These are phyloP conservation scores for Elongisporangium undulatum DNA, from an alignment of 352 stramenopile species.

Conservation along the genomic window DNA sequence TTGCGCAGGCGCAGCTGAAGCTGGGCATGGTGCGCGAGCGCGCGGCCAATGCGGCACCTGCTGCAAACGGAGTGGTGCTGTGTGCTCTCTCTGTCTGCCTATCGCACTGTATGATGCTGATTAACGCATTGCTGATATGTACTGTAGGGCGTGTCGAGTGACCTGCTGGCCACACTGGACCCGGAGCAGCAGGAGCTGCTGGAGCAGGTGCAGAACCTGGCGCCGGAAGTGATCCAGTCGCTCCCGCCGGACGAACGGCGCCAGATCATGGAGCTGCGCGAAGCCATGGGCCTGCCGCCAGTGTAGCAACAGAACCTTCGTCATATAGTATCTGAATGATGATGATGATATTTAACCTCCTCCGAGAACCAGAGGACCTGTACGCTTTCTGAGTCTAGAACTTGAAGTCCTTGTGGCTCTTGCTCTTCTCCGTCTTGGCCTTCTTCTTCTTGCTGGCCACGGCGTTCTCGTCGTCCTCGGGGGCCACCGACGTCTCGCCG, in stretches of 20 bases:
- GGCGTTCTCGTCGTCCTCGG: conserved; percentile 48
- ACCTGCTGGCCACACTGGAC: conserved; percentile 66
- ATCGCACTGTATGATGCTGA: not conserved
- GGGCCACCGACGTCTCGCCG: conserved; percentile 17
- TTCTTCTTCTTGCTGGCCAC: conserved; percentile 68
- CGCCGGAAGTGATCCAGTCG: conserved; percentile 75
- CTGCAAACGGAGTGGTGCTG: conserved; percentile 47
- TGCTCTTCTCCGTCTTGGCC: conserved; percentile 69
- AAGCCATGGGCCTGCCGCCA: conserved; percentile 70
- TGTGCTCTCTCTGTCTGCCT: not conserved
- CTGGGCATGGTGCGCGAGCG: conserved; percentile 66
- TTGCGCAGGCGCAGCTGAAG: conserved; percentile 71
- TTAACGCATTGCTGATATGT: not conserved
- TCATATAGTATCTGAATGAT: no score
- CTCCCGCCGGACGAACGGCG: conserved; percentile 62
- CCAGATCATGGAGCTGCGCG: conserved; percentile 82
- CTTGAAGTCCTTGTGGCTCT: conserved; percentile 85
- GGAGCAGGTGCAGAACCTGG: conserved; percentile 77
- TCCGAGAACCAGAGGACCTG: conserved; percentile 10
- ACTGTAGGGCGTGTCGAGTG: conserved; percentile 48
- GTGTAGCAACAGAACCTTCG: conserved; percentile 8
- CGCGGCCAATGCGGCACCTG: conserved; percentile 19
- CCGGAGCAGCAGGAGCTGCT: conserved; percentile 74
- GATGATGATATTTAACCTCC: no score
- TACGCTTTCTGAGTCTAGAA: conserved; percentile 37